Evolutionary conservation across 257 asterid genomes (phyloP).

Genomic region (Marsdenia floribunda): DNA sequence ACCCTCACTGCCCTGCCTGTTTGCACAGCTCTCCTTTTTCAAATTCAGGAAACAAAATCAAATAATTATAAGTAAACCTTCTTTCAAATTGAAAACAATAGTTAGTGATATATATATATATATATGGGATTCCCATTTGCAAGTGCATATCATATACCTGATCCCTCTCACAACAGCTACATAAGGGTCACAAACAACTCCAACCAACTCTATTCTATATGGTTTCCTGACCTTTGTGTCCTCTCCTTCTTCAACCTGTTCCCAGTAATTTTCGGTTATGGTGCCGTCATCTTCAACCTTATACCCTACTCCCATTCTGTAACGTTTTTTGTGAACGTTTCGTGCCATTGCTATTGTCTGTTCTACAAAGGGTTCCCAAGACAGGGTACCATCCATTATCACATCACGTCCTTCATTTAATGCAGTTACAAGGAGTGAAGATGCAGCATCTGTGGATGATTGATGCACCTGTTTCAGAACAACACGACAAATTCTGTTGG

Average conservation of each 20-base stretch:
- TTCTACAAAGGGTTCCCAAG: constrained; percentile 96
- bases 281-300: constrained; percentile 70
- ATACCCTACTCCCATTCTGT: constrained; percentile 90
- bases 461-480: constrained; percentile 73
- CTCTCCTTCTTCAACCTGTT: constrained; percentile 35
- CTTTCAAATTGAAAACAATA: background rate
- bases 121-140: too few relatives aligned
- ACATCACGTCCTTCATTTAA: constrained; percentile 94
- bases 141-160: constrained; percentile 34
- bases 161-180: constrained; percentile 91
- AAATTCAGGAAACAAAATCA: background rate
- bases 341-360: constrained; percentile 86
- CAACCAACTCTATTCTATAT: constrained; percentile 82
- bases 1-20: constrained; percentile 91
- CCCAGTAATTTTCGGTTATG: constrained; percentile 76
- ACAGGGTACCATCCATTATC: constrained; percentile 93
- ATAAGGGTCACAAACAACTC: constrained; percentile 87
- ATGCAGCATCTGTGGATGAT: constrained; percentile 92
- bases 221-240: constrained; percentile 40
- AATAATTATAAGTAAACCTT: background rate
- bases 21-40: constrained; percentile 77
- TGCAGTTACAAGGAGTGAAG: constrained; percentile 86
- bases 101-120: too few relatives aligned
- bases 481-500: background rate
- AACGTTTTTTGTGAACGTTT: constrained; percentile 63